phyloP scores from a whole-genome alignment of 2,329 filamentous ascomycete species.

The Colletotrichum cordylinicola region DNA sequence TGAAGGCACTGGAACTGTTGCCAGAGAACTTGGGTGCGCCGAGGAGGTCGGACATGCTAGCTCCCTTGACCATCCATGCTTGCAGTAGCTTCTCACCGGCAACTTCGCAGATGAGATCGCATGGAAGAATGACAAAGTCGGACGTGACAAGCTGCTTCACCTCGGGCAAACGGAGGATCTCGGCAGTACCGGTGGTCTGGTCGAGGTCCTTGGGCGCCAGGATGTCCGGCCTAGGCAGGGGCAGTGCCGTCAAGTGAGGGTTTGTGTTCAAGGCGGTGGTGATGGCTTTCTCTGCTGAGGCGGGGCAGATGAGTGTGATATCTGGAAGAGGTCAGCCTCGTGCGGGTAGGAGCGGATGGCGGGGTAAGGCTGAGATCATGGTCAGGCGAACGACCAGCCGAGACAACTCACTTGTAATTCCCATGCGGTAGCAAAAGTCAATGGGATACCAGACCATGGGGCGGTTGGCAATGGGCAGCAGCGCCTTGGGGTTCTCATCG shows the following conservation, averaged over 20 bases:
- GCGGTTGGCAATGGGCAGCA: slow-evolving; percentile 82
- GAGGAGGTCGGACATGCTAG: slow-evolving; percentile 68
- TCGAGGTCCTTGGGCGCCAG: slow-evolving; percentile 78
- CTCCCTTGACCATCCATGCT: slow-evolving; percentile 88
- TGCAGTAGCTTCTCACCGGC: slow-evolving; percentile 83
- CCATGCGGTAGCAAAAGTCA: slow-evolving; percentile 83
- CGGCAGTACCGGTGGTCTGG: slow-evolving; percentile 86
- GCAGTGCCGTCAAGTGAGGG: slow-evolving; percentile 76
- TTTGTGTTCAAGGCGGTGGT: slow-evolving; percentile 76
- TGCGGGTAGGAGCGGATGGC: neutral
- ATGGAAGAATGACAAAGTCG: slow-evolving; percentile 91
- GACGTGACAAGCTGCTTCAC: slow-evolving; percentile 78
- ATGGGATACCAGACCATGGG: slow-evolving; percentile 92
- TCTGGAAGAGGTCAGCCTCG: slow-evolving; percentile 46
- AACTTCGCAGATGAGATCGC: slow-evolving; percentile 91
- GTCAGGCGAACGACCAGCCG: neutral
- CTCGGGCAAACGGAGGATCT: slow-evolving; percentile 84
- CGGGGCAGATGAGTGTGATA: slow-evolving; percentile 69
- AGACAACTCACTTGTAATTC: slow-evolving; percentile 68
- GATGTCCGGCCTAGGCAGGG: slow-evolving; percentile 75
- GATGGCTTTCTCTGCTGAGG: slow-evolving; percentile 70
- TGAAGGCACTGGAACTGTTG: slow-evolving; percentile 49
- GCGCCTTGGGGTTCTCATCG: slow-evolving; percentile 81
- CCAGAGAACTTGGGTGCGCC: slow-evolving; percentile 50
- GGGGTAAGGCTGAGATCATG: neutral